Percentiles rank a stretch among this genome's conserved stretches.
These are phyloP conservation scores for Thymus quinquecostatus DNA, from an alignment of 257 asterid genomes.

Conservation along the genomic window DNA sequence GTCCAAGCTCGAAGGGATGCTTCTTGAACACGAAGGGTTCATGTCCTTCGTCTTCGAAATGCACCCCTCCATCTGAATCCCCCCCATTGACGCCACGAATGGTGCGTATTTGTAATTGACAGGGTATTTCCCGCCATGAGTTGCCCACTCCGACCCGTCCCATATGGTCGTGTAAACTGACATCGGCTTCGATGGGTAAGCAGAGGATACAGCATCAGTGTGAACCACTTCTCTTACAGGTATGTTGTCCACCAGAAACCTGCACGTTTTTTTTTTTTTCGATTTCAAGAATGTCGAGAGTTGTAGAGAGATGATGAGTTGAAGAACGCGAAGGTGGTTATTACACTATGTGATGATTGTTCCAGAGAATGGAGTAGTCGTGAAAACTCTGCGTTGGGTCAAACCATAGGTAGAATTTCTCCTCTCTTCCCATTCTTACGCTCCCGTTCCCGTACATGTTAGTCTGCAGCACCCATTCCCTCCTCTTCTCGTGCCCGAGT, in stretches of 20 bases:
- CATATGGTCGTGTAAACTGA: slow-evolving; percentile 68
- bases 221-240: slow-evolving; percentile 75
- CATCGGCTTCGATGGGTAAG: slow-evolving; percentile 88
- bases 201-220: slow-evolving; percentile 54
- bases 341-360: slow-evolving; percentile 80
- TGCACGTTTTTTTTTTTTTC: slow-evolving; percentile 29
- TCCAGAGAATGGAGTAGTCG: slow-evolving; percentile 86
- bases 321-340: slow-evolving; percentile 12
- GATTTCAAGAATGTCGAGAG: neutral
- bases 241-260: slow-evolving; percentile 77
- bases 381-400: slow-evolving; percentile 75
- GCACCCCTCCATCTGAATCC: slow-evolving; percentile 72
- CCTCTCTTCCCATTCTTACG: slow-evolving; percentile 79
- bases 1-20: slow-evolving; percentile 61
- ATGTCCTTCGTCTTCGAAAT: slow-evolving; percentile 33
- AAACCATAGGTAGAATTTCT: slow-evolving; percentile 88
- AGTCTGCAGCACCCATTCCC: slow-evolving; percentile 82
- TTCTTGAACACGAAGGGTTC: slow-evolving; percentile 47
- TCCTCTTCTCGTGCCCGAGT: slow-evolving; percentile 81
- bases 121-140: slow-evolving; percentile 86
- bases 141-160: slow-evolving; percentile 96
- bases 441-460: slow-evolving; percentile 91
- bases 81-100: slow-evolving; percentile 51
- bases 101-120: slow-evolving; percentile 75
- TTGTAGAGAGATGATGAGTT: too few species aligned